Conservation (phyloP, 108 stramenopile genomes). For the Cyclotella choctawhatcheeana region DNA sequence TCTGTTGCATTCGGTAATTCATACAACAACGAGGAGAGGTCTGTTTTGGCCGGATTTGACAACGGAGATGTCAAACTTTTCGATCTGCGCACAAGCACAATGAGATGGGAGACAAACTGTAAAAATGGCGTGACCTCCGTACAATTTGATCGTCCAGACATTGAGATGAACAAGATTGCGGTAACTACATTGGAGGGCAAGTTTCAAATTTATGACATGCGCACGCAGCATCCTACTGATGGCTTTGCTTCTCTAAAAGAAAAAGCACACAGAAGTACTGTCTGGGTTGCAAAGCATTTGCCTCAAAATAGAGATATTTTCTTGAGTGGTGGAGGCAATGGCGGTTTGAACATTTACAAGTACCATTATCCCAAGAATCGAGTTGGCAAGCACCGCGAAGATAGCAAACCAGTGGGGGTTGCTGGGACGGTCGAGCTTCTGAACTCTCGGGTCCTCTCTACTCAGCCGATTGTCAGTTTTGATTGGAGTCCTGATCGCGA, state of each 20-base stretch:
- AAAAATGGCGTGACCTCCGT: conserved; percentile 86
- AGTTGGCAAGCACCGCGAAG: conserved; percentile 60
- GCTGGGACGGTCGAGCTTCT: conserved; percentile 78
- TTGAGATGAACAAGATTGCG: conserved; percentile 92
- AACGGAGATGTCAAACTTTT: conserved; percentile 93
- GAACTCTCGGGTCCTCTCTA: conserved; percentile 80
- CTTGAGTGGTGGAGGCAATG: conserved; percentile 89
- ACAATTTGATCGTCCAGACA: conserved; percentile 87
- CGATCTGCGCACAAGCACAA: conserved; percentile 66
- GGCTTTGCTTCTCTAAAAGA: conserved; percentile 79
- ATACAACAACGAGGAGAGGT: conserved; percentile 83
- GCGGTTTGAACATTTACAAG: conserved; percentile 87
- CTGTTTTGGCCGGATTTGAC: conserved; percentile 86
- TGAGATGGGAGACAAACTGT: conserved; percentile 88
- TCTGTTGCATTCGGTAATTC: conserved; percentile 86
- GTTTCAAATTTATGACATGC: conserved; percentile 82
- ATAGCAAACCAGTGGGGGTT: conserved; percentile 71
- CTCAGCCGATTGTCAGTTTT: conserved; percentile 89
- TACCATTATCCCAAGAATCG: conserved; percentile 78
- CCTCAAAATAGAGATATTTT: conserved; percentile 90
- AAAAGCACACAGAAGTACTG: conserved; percentile 79
- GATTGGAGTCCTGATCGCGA: conserved; percentile 89
- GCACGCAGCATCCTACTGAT: conserved; percentile 73
- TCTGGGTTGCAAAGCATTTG: conserved; percentile 79
- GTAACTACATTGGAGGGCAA: conserved; percentile 88